Conservation (phyloP, 2,329 filamentous ascomycete species). For the Verticillium klebahnii region DNA sequence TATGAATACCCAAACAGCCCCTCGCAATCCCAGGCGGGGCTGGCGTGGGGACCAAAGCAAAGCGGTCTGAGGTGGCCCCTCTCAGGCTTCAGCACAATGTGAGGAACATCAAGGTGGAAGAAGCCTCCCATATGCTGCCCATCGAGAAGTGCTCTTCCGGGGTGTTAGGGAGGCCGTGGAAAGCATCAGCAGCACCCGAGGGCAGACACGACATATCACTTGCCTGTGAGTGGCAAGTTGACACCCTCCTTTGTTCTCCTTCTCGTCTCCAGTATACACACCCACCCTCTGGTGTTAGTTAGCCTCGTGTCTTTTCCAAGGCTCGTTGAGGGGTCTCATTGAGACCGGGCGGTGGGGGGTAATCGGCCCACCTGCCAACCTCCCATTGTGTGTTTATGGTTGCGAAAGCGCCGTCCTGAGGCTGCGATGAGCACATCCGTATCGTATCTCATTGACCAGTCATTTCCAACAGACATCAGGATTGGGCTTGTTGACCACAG, state of each 20-base stretch:
- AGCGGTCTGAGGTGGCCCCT: not conserved
- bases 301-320: not conserved
- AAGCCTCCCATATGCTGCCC: not conserved
- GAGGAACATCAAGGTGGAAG: not conserved
- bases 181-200: not conserved
- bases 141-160: too few relatives aligned
- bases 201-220: not conserved
- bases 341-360: not conserved
- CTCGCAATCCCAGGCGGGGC: not conserved
- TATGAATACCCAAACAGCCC: not conserved
- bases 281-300: not conserved
- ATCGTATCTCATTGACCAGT: not conserved
- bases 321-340: not conserved
- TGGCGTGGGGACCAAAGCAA: not conserved
- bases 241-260: not conserved
- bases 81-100: not conserved
- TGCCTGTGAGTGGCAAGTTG: not conserved
- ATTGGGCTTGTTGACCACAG: not conserved
- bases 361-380: not conserved
- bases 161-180: not conserved
- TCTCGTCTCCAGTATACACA: not conserved
- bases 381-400: not conserved
- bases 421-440: not conserved
- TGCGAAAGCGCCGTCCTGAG: not conserved
- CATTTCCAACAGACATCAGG: not conserved